Evolutionary conservation across 1,284 basidiomycete species (phyloP).

Genomic region (Ceratobasidium sp.): DNA sequence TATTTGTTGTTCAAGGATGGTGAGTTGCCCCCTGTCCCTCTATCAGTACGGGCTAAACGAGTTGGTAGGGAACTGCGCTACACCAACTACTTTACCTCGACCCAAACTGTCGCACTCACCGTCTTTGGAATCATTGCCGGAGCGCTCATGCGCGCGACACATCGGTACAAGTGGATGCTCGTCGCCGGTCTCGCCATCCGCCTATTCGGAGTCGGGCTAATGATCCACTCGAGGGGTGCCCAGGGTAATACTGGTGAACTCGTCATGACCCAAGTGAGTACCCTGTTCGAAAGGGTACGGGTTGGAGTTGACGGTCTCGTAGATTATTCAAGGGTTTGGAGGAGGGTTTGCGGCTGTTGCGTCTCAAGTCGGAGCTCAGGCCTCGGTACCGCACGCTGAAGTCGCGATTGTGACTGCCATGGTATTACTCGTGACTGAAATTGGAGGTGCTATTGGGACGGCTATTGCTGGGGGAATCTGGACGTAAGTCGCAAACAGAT

Average conservation of each 20-base stretch:
- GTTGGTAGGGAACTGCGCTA: slow-evolving; percentile 48
- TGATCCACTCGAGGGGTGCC: slow-evolving; percentile 74
- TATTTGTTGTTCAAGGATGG: slow-evolving; percentile 67
- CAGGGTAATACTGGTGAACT: slow-evolving; percentile 61
- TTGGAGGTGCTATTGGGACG: slow-evolving; percentile 75
- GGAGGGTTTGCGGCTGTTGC: slow-evolving; percentile 77
- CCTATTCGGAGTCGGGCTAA: slow-evolving; percentile 69
- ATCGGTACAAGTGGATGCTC: slow-evolving; percentile 67
- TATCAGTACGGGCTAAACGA: slow-evolving; percentile 50
- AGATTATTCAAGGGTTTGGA: slow-evolving; percentile 78
- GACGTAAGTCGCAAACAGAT: slow-evolving; percentile 26
- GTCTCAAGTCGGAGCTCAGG: slow-evolving; percentile 79
- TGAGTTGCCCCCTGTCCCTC: slow-evolving; percentile 50
- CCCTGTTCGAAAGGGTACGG: background rate
- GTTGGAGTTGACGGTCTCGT: slow-evolving; percentile 31
- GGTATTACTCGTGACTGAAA: slow-evolving; percentile 79
- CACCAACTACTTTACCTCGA: slow-evolving; percentile 43
- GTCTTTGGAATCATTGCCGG: slow-evolving; percentile 70
- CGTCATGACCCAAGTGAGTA: slow-evolving; percentile 62
- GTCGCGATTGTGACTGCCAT: slow-evolving; percentile 84
- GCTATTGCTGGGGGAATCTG: slow-evolving; percentile 54
- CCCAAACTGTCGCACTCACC: slow-evolving; percentile 64
- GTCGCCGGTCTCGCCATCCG: slow-evolving; percentile 71
- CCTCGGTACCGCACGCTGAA: slow-evolving; percentile 74
- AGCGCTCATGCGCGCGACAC: slow-evolving; percentile 59